Conservation (phyloP, 305 asterid species). For the Fraxinus xanthoxyloides region DNA sequence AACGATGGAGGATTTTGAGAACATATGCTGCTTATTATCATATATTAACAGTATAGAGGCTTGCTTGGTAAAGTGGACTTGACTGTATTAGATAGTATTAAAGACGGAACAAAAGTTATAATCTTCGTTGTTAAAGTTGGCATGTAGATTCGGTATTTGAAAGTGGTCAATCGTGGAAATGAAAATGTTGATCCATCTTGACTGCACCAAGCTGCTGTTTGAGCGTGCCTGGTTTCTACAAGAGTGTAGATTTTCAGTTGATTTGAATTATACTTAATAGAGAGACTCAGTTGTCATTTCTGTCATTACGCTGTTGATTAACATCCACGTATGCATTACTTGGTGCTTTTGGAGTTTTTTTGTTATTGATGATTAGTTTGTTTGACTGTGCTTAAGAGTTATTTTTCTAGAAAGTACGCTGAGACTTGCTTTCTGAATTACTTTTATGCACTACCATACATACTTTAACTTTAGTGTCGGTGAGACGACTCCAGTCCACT, state of each 20-base stretch:
- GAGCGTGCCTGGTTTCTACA: neutral
- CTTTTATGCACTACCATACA: neutral
- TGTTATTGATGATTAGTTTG: neutral
- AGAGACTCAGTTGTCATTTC: neutral
- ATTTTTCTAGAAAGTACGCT: neutral
- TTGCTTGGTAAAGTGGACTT: neutral
- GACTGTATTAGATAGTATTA: neutral
- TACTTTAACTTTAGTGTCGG: neutral
- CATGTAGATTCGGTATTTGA: neutral
- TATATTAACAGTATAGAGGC: neutral
- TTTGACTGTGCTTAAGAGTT: neutral
- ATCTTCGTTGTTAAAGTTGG: neutral
- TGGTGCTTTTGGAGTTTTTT: neutral
- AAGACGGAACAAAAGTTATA: neutral
- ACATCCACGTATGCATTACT: neutral
- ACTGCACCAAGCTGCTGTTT: neutral
- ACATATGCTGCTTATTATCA: neutral
- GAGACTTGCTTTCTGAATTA: neutral
- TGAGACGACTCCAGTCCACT: neutral
- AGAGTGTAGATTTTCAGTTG: neutral
- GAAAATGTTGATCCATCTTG: neutral
- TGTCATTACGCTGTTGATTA: neutral
- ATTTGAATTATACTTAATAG: neutral
- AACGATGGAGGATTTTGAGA: neutral
- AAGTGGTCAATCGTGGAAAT: neutral